A percentile compares a stretch with the other conserved stretches of the same genome.
These are phyloP conservation scores for Ophiostoma australiae DNA, from an alignment of 2,329 filamentous ascomycete genomes.

Conservation along the genomic window DNA sequence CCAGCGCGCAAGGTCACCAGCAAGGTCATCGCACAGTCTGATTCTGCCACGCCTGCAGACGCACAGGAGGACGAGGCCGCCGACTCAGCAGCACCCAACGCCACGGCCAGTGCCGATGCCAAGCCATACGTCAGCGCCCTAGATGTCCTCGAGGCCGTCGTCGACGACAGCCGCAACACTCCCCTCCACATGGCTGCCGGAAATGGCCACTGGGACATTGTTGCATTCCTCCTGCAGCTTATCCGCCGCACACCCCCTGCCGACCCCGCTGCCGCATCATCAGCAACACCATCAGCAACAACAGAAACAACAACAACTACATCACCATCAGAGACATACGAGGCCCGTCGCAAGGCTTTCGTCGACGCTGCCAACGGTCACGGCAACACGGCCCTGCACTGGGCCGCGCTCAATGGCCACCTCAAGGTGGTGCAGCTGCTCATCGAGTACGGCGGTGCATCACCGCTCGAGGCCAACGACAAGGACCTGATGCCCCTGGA, in stretches of 20 bases:
- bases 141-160: conserved; percentile 59
- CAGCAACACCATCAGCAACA: conserved; percentile 42
- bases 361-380: conserved; percentile 69
- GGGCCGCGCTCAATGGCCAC: conserved; percentile 87
- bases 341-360: conserved; percentile 37
- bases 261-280: conserved; percentile 36
- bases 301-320: conserved; percentile 28
- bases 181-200: conserved; percentile 88
- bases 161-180: conserved; percentile 72
- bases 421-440: conserved; percentile 73
- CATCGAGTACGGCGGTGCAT: conserved; percentile 70
- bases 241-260: conserved; percentile 12
- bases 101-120: conserved; percentile 34
- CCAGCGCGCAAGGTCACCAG: background rate
- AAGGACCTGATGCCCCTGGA: conserved; percentile 78
- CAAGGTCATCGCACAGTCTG: background rate
- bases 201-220: conserved; percentile 63
- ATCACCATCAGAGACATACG: conserved; percentile 36
- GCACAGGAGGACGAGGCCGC: background rate
- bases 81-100: background rate
- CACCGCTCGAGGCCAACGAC: conserved; percentile 72
- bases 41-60: background rate
- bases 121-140: conserved; percentile 38
- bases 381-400: conserved; percentile 89
- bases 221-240: background rate